Percentiles rank a stretch among this genome's conserved stretches.
phyloP scores from a whole-genome alignment of 2,329 filamentous ascomycete species.

The Hymenoscyphus occultus region DNA sequence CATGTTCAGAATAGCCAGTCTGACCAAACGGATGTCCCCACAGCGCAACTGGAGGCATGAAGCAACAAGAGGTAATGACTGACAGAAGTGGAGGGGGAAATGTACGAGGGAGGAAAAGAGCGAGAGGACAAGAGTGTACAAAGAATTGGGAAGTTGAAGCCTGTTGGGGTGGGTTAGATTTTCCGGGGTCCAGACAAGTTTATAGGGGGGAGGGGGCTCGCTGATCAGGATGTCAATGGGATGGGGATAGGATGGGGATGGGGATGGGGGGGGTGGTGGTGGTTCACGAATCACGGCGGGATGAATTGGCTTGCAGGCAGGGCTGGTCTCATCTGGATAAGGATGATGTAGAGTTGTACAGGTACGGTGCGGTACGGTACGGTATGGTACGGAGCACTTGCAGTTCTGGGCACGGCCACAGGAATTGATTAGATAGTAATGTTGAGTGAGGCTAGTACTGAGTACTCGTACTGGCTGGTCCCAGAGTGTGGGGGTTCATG shows the following conservation, averaged over 20 bases:
- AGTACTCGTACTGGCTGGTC: too few species aligned
- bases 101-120: not conserved
- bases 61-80: conserved; percentile 21
- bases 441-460: not conserved
- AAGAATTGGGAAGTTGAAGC: not conserved
- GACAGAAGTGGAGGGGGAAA: conserved; percentile 7
- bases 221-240: not conserved
- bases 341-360: not conserved
- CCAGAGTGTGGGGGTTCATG: not conserved
- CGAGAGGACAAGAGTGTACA: not conserved
- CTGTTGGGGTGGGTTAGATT: conserved; percentile 4
- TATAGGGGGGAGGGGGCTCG: not conserved
- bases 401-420: not conserved
- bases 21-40: conserved; percentile 28
- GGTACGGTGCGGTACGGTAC: too few species aligned
- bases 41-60: conserved; percentile 26
- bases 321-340: conserved; percentile 1
- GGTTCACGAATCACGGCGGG: not conserved
- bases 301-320: not conserved
- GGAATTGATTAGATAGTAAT: not conserved
- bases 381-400: not conserved
- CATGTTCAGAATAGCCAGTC: conserved; percentile 26
- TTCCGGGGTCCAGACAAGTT: conserved; percentile 1
- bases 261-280: not conserved
- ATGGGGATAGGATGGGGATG: not conserved